Evolutionary conservation across 768 basidiomycete genomes (phyloP).

Genomic region (Pseudohyphozyma bogoriensis): DNA sequence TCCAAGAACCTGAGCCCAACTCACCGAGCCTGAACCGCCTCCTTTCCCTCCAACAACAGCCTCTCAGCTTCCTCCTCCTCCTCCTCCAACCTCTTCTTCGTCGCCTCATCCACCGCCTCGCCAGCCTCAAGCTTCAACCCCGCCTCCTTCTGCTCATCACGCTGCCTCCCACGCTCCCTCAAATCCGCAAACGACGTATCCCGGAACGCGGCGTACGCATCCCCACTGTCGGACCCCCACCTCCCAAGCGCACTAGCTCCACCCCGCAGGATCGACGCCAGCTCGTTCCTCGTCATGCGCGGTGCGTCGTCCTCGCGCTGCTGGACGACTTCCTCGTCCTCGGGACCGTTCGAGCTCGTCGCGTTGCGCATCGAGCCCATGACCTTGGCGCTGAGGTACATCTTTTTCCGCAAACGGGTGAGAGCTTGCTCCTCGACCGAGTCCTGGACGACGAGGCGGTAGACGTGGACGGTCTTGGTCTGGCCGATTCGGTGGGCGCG

Average conservation of each 20-base stretch:
- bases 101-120: conserved; percentile 25
- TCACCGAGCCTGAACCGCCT: conserved; percentile 43
- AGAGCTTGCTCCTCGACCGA: conserved; percentile 67
- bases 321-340: conserved; percentile 16
- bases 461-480: conserved; percentile 62
- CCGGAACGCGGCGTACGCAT: conserved; percentile 43
- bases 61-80: conserved; percentile 51
- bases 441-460: conserved; percentile 57
- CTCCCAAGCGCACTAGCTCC: conserved; percentile 51
- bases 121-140: conserved; percentile 44
- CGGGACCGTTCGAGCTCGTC: not conserved
- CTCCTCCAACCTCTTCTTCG: conserved; percentile 36
- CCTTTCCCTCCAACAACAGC: conserved; percentile 48
- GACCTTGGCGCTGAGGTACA: conserved; percentile 52
- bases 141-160: conserved; percentile 43
- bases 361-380: conserved; percentile 43
- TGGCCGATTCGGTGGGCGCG: conserved; percentile 52
- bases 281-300: conserved; percentile 37
- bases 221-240: conserved; percentile 36
- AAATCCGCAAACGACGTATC: conserved; percentile 44
- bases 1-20: not conserved
- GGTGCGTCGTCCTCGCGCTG: conserved; percentile 34
- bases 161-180: conserved; percentile 43
- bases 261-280: conserved; percentile 50
- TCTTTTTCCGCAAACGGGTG: conserved; percentile 58